Conservation (phyloP, 768 basidiomycete genomes). For the Pholiota microspora region DNA sequence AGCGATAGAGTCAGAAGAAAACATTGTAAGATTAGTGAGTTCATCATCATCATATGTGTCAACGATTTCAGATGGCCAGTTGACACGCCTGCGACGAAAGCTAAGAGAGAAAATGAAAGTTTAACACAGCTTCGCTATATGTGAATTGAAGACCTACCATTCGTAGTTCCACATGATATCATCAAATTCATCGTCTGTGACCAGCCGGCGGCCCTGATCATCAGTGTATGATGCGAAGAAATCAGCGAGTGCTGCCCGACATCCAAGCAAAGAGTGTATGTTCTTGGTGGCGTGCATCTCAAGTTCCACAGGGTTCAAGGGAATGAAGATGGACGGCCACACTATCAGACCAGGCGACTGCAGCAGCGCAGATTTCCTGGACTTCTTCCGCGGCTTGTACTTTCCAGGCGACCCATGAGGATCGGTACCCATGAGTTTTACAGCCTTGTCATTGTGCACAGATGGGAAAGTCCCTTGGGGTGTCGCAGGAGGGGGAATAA, state of each 20-base stretch:
- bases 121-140: slow-evolving; percentile 1
- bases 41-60: slow-evolving; percentile 21
- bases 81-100: slow-evolving; percentile 65
- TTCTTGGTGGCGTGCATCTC: slow-evolving; percentile 78
- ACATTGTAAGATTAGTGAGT: background rate
- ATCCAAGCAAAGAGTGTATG: slow-evolving; percentile 62
- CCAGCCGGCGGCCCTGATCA: slow-evolving; percentile 31
- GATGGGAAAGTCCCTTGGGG: background rate
- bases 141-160: slow-evolving; percentile 36
- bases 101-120: slow-evolving; percentile 32
- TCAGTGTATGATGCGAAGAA: slow-evolving; percentile 40
- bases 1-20: background rate
- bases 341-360: slow-evolving; percentile 67
- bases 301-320: slow-evolving; percentile 54
- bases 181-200: slow-evolving; percentile 35
- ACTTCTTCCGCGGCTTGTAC: background rate
- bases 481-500: background rate
- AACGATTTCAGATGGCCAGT: slow-evolving; percentile 54
- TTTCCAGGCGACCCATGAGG: slow-evolving; percentile 1
- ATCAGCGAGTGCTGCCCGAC: slow-evolving; percentile 54
- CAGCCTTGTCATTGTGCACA: slow-evolving; percentile 34
- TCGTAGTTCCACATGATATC: slow-evolving; percentile 57
- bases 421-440: slow-evolving; percentile 37
- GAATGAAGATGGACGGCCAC: slow-evolving; percentile 57
- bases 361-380: slow-evolving; percentile 20